Evolutionary conservation across 306 rosid genomes (phyloP), one percentile per base, ranked within the genome.

Genomic region (Inga leiocalycina): DNA sequence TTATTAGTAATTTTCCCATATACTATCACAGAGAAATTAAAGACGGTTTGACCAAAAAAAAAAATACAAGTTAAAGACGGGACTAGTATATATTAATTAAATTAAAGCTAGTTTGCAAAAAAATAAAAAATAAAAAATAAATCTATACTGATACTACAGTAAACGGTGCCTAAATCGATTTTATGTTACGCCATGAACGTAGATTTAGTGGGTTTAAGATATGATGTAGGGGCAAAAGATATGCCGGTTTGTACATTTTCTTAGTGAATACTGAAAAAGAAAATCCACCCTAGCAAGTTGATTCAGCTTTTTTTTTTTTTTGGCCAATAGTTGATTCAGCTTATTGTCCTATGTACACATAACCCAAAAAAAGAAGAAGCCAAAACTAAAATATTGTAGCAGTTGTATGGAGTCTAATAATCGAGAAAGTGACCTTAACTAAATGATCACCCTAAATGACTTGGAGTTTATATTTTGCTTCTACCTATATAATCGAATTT

Each of bases 341-440:
- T 10, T 24, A 39, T 27, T 46, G 43, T 66, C n/a, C 17, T 11
- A 68, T 35, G 32, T 64, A 14, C 71, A 11, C 56, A 49, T 48
- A 14, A 65, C 37, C 27, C n/a, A n/a, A n/a, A 24, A 24, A 24
- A 27, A 70, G 48, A 48, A 43, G n/a, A 51, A 34, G 5, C 67
- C 56, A 48, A 54, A 49, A 79, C 37, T 67, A 65, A 39, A 78
- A 78, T 27, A 67, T 49, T 35, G 65, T 12, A 20, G 82, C 24
- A 66, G 52, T 34, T 79, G 35, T 16, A 57, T 57, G 59, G 48
- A 49, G 66, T 68, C 68, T 0, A 20, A 57, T 52, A 71, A 67
- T 79, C 54, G 30, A 64, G 76, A 79, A 35, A 79, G 30, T 22
- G 14, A 52, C 59, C 59, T 52, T 17, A 17, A 52, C 59, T 52